These are phyloP conservation scores for Mycena floridula DNA, from an alignment of 768 basidiomycete genomes.

Conservation along the genomic window DNA sequence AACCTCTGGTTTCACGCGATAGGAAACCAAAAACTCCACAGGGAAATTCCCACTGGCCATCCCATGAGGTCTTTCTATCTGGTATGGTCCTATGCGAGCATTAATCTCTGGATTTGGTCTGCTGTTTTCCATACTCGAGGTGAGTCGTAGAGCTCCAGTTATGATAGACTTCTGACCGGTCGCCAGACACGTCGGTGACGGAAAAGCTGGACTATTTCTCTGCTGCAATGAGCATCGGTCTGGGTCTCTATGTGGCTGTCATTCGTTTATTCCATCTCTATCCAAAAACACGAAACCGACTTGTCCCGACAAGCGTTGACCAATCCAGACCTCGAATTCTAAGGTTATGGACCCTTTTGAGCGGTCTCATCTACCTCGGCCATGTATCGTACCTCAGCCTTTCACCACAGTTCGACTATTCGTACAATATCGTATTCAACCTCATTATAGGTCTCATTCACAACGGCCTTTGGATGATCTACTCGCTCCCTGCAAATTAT, in stretches of 20 bases:
- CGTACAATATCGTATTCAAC: constrained; percentile 90
- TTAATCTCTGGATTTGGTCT: constrained; percentile 94
- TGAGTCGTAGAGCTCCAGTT: constrained; percentile 24
- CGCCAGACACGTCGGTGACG: constrained; percentile 64
- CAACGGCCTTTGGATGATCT: constrained; percentile 77
- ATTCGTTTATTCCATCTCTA: constrained; percentile 78
- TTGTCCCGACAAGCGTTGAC: constrained; percentile 17
- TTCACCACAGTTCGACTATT: constrained; percentile 82
- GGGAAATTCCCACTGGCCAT: constrained; percentile 44
- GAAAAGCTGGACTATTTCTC: constrained; percentile 96
- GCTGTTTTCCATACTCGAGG: constrained; percentile 90
- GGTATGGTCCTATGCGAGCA: constrained; percentile 58
- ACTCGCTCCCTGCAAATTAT: constrained; percentile 48
- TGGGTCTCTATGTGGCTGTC: constrained; percentile 71
- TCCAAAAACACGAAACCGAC: constrained; percentile 26
- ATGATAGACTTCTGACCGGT: not conserved
- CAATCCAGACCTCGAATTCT: constrained; percentile 11
- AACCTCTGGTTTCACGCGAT: constrained; percentile 73
- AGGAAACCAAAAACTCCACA: constrained; percentile 47
- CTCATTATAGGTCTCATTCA: constrained; percentile 69
- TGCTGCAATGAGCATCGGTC: constrained; percentile 79
- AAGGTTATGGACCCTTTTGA: constrained; percentile 43
- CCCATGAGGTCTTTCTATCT: constrained; percentile 69
- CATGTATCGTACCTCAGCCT: constrained; percentile 79
- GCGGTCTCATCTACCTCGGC: constrained; percentile 47